Evolutionary conservation across 257 asterid genomes (phyloP), one percentile per base, ranked within the genome.

Genomic region (Euphrasia confusa): DNA sequence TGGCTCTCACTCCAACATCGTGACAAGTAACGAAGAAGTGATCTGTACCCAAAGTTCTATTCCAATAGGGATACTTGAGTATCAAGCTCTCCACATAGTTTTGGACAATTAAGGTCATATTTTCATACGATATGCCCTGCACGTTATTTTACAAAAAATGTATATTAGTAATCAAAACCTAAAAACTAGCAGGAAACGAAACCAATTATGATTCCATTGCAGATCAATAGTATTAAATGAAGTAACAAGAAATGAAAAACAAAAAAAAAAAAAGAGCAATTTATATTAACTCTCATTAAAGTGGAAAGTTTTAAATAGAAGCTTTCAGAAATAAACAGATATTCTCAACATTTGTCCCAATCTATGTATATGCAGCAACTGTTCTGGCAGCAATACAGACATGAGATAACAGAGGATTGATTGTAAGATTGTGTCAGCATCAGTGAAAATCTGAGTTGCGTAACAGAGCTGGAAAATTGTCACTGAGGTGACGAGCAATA

Each of bases 1-100:
- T 93, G 68, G 99, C 94, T 88, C 99, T 89, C 64, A 93, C 99
- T 60, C 99, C 99, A 71, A 93, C 96, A 83, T 93, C 99, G 62
- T 93, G 99, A 63, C 99, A 93, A 61, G 96, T 90, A 63, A 93
- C 96, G 75, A 93, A 93, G 79, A 93, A 89, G 71, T 93, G 97
- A 74, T 93, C 99, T 26, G 96, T 87, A 64, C 99, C 99, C 52
- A 87, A 84, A 49, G 99, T 93, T 78, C 99, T 85, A 73, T 89
- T 93, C 99, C 99, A 93, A 63, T 85, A 81, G 10, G 96, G 95
- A 53, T 89, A 93, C 81, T 89, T 93, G 42, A 63, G 63, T 30
- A 81, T 82, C 83, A 93, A 82, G 76, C 87, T 64, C 66, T 87
- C 95, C 68, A 93, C 97, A 66, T 93, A 93, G 66, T 83, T 71